These are phyloP conservation scores for Epichloe festucae DNA, from an alignment of 2,329 filamentous ascomycete genomes.

Conservation along the genomic window DNA sequence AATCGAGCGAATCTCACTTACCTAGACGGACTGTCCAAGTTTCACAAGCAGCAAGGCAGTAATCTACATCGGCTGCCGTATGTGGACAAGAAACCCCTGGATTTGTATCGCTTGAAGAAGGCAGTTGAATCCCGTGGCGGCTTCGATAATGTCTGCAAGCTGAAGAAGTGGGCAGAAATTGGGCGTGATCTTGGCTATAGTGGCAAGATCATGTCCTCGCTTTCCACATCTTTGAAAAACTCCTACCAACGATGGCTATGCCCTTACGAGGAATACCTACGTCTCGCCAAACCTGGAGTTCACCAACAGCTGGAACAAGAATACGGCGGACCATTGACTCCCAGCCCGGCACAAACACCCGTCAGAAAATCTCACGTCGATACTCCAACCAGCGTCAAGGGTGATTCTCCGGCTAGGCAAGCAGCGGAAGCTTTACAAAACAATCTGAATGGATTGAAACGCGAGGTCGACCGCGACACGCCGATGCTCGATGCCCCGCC, in stretches of 20 bases:
- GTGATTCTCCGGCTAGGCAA: slow-evolving; percentile 53
- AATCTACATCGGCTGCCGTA: slow-evolving; percentile 90
- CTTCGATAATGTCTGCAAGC: slow-evolving; percentile 92
- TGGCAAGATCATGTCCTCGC: slow-evolving; percentile 98
- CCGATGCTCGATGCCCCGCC: slow-evolving; percentile 33
- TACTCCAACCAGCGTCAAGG: slow-evolving; percentile 43
- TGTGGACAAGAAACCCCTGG: slow-evolving; percentile 93
- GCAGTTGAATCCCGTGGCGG: slow-evolving; percentile 89
- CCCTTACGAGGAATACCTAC: slow-evolving; percentile 90
- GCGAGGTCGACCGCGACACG: slow-evolving; percentile 34
- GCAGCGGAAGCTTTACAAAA: slow-evolving; percentile 41
- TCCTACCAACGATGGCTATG: slow-evolving; percentile 95
- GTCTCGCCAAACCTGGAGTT: slow-evolving; percentile 85
- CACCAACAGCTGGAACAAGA: slow-evolving; percentile 90
- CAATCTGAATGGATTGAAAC: slow-evolving; percentile 31
- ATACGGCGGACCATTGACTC: slow-evolving; percentile 83
- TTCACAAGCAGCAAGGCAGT: slow-evolving; percentile 91
- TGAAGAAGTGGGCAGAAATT: slow-evolving; percentile 98
- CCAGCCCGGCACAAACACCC: slow-evolving; percentile 55
- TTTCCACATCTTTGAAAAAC: slow-evolving; percentile 96
- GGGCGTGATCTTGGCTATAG: slow-evolving; percentile 93
- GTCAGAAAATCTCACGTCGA: slow-evolving; percentile 51
- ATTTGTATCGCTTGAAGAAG: slow-evolving; percentile 92
- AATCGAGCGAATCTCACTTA: slow-evolving; percentile 94
- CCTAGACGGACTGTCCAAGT: slow-evolving; percentile 86